These are phyloP conservation scores for Mucor saturninus DNA, from an alignment of 371 early-diverging fungal genomes.

Conservation along the genomic window DNA sequence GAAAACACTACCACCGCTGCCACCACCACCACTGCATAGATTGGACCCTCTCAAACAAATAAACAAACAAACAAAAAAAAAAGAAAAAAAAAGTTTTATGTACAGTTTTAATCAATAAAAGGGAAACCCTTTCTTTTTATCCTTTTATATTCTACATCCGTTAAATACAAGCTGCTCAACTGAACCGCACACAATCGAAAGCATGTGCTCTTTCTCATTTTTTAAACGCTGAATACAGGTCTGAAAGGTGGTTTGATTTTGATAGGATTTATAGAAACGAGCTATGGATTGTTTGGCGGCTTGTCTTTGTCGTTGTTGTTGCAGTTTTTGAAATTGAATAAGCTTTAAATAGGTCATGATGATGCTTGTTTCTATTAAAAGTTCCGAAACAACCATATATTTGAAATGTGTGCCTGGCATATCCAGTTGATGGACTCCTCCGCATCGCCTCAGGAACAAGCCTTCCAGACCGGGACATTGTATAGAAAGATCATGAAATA, in stretches of 20 bases:
- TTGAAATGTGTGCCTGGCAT: background rate
- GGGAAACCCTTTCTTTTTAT: background rate
- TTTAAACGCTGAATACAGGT: conserved; percentile 6
- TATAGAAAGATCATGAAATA: background rate
- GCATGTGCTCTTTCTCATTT: conserved; percentile 1
- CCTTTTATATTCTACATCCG: conserved; percentile 10
- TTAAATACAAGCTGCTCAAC: conserved; percentile 16
- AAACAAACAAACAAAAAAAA: background rate
- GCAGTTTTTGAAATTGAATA: conserved; percentile 1
- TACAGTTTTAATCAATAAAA: conserved; percentile 6
- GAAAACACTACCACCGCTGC: background rate
- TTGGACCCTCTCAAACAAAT: background rate
- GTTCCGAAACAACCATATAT: background rate
- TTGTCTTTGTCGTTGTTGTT: background rate
- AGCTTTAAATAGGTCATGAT: background rate
- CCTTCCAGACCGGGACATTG: background rate
- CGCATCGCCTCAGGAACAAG: conserved; percentile 7
- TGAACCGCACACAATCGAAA: conserved; percentile 13
- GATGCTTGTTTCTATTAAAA: conserved; percentile 2
- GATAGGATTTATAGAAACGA: conserved; percentile 6
- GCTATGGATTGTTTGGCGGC: background rate
- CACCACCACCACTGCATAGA: background rate
- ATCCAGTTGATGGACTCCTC: background rate
- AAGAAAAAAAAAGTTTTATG: conserved; percentile 10
- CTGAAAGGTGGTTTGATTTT: conserved; percentile 6